These are phyloP conservation scores for Aspergillus bridgeri DNA, from an alignment of 495 filamentous ascomycete species.

Conservation along the genomic window DNA sequence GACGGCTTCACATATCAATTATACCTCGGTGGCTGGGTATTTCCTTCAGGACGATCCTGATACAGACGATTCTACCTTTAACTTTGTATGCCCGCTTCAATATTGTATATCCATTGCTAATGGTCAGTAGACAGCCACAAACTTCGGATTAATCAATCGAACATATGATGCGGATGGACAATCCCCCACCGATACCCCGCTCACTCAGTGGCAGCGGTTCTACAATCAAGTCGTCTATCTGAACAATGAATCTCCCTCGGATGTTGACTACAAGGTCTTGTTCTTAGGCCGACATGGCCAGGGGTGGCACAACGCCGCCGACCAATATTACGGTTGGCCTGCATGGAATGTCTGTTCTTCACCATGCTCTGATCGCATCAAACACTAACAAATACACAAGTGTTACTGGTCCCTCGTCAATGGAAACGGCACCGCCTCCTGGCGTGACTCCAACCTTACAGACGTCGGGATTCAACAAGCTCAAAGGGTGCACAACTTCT, in stretches of 20 bases:
- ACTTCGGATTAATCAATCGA: constrained; percentile 65
- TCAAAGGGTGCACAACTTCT: constrained; percentile 58
- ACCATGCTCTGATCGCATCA: neutral
- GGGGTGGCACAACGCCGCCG: constrained; percentile 64
- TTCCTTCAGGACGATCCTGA: constrained; percentile 65
- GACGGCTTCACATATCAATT: constrained; percentile 43
- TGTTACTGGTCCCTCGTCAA: constrained; percentile 71
- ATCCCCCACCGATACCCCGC: constrained; percentile 29
- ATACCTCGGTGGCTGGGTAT: constrained; percentile 63
- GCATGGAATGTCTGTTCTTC: constrained; percentile 59
- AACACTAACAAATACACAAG: constrained; percentile 26
- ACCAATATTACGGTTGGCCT: constrained; percentile 62
- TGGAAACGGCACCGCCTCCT: constrained; percentile 62
- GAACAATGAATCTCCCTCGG: constrained; percentile 43
- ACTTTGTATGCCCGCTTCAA: constrained; percentile 50
- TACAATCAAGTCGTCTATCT: constrained; percentile 51
- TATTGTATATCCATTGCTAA: neutral
- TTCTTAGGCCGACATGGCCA: constrained; percentile 70
- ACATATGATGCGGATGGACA: constrained; percentile 48
- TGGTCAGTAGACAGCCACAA: constrained; percentile 47
- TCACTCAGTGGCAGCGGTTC: constrained; percentile 68
- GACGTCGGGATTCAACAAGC: constrained; percentile 59
- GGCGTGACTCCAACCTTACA: constrained; percentile 70
- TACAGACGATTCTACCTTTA: constrained; percentile 43
- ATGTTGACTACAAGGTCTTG: constrained; percentile 63